Base-by-base conservation (phyloP, 768 basidiomycete genomes). In the Boletus edulis region DNA sequence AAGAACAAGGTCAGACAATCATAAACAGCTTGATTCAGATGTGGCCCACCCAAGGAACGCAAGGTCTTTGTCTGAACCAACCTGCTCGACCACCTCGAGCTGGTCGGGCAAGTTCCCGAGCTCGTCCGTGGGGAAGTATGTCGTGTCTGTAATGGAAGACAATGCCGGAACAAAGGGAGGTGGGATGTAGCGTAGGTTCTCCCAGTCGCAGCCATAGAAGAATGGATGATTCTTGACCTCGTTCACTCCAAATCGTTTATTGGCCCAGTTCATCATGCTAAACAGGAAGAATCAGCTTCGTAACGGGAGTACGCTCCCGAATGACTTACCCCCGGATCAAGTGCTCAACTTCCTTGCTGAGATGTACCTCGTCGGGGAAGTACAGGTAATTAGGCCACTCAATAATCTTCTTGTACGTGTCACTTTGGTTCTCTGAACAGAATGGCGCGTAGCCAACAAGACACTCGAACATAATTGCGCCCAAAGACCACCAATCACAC, bases 401-500 rank as follows among this genome's bases (percentile, higher is more conserved):
- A 57, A 98, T 87, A 65, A 99, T 98, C 77, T 98, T 98, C 69
- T 94, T 89, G 78, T 99, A 99, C 17, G 95, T 98, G 68, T 99
- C 96, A 61, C 89, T 91, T 15, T 96, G 95, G 66, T 93, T 94
- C 67, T 98, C 94, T 5, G 94, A 86, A 73, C 96, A 99, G 81
- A 98, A 98, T 6, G 95, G 96, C 15, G 96, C 94, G 69, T 95
- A 98, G 57, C 96, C 96, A 59, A 98, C 94, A 35, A 99, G 78
- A 73, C 96, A 98, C 73, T 99, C 96, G 68, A 95, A 99, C 86
- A 95, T 97, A 71, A 99, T 98, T 6, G 96, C 95, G 13, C 96
- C 96, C 52, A 99, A 75, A 37, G 96, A 98, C 96, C 96, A 99
- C 96, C 96, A 99, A 73, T 99, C 96, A 68, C 96, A 98, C 73